phyloP scores from a whole-genome alignment of 1,139 yeast species.

The Debaryomycetaceae sp. region DNA sequence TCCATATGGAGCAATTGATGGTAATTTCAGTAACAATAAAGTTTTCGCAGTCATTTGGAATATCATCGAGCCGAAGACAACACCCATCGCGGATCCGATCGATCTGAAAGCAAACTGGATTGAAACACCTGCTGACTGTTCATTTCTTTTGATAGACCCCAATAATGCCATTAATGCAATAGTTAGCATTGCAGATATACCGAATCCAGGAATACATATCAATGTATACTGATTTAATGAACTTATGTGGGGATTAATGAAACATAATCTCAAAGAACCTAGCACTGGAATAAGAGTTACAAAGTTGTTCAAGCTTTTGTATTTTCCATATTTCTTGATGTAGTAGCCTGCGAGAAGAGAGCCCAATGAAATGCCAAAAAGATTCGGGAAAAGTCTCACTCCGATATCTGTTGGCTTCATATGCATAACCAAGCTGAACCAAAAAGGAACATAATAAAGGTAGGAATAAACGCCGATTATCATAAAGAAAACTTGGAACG shows the following conservation, averaged over 20 bases:
- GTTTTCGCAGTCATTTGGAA: slow-evolving; percentile 40
- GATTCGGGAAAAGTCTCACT: slow-evolving; percentile 57
- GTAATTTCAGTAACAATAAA: slow-evolving; percentile 15
- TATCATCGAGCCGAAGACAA: slow-evolving; percentile 61
- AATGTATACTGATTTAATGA: slow-evolving; percentile 28
- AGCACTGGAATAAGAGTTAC: slow-evolving; percentile 42
- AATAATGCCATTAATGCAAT: slow-evolving; percentile 64
- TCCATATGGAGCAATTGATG: slow-evolving; percentile 24
- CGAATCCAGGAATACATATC: slow-evolving; percentile 49
- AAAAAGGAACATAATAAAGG: slow-evolving; percentile 62
- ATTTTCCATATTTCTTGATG: slow-evolving; percentile 67
- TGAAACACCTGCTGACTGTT: slow-evolving; percentile 69
- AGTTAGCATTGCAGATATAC: slow-evolving; percentile 59
- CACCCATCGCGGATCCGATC: slow-evolving; percentile 70
- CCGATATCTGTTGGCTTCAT: slow-evolving; percentile 59
- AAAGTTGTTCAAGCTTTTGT: slow-evolving; percentile 46
- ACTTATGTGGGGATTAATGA: slow-evolving; percentile 42
- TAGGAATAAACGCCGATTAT: slow-evolving; percentile 53
- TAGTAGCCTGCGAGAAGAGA: slow-evolving; percentile 65
- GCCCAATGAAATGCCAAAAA: slow-evolving; percentile 63
- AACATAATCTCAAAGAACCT: slow-evolving; percentile 41
- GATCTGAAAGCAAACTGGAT: slow-evolving; percentile 73
- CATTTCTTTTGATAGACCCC: slow-evolving; percentile 54
- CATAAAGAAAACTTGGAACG: slow-evolving; percentile 62
- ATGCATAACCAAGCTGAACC: slow-evolving; percentile 53